Evolutionary conservation across 371 early-diverging fungal species (phyloP).

Genomic region (Saksenaea oblongispora): DNA sequence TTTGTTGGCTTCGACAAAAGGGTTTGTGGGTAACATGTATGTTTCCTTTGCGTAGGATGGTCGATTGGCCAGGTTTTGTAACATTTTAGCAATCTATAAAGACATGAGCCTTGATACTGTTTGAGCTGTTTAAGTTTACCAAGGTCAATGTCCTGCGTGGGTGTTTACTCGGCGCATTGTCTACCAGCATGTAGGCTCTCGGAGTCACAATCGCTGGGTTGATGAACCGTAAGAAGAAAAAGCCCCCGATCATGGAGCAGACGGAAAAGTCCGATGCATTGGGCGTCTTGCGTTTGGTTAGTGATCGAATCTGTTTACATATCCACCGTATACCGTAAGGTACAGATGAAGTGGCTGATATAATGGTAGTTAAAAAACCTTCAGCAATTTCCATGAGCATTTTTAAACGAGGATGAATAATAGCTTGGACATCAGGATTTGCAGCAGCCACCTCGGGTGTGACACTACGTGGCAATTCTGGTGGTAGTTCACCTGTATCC

Average conservation of each 20-base stretch:
- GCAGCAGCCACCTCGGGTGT: conserved; percentile 78
- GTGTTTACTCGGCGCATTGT: conserved; percentile 74
- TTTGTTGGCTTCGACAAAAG: conserved; percentile 87
- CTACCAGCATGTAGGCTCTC: conserved; percentile 91
- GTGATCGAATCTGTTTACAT: conserved; percentile 93
- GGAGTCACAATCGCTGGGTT: conserved; percentile 98
- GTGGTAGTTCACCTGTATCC: conserved; percentile 55
- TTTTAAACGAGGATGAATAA: conserved; percentile 80
- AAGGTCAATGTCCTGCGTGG: conserved; percentile 89
- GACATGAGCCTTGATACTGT: neutral
- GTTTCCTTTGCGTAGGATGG: conserved; percentile 88
- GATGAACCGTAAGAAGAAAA: conserved; percentile 96
- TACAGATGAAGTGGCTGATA: conserved; percentile 75
- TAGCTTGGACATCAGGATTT: conserved; percentile 79
- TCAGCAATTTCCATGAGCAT: conserved; percentile 87
- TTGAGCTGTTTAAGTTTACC: conserved; percentile 41
- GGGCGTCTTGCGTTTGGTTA: conserved; percentile 92
- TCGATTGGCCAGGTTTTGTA: conserved; percentile 93
- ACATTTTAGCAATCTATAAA: conserved; percentile 79
- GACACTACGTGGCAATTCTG: conserved; percentile 70
- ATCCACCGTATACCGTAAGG: conserved; percentile 99
- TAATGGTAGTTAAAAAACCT: conserved; percentile 81
- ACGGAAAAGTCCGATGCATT: conserved; percentile 86
- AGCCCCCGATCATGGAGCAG: conserved; percentile 95
- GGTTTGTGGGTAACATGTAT: conserved; percentile 85